A percentile compares a stretch with the other conserved stretches of the same genome.
phyloP scores from a whole-genome alignment of 139 green algal species.

The Picochlorum costavermella region DNA sequence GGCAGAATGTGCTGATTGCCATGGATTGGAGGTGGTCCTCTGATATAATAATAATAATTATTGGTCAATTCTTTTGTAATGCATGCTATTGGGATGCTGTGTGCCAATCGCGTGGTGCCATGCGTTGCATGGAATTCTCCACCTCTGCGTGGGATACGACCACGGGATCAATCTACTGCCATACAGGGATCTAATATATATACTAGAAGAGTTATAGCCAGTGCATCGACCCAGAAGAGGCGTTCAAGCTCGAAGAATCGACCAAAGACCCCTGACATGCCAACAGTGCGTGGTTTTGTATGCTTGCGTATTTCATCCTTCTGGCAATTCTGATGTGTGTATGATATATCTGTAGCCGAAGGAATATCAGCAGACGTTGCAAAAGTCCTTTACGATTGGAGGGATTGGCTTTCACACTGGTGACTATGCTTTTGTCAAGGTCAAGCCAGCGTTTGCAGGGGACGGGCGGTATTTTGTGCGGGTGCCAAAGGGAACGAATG shows the following conservation, averaged over 20 bases:
- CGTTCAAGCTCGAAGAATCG: too few species aligned
- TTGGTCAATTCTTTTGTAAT: not conserved
- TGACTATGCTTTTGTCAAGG: constrained; percentile 57
- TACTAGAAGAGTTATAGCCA: too few species aligned
- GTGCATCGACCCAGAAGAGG: too few species aligned
- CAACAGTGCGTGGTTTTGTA: too few species aligned
- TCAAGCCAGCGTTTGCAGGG: constrained; percentile 63
- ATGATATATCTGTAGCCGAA: constrained; percentile 14
- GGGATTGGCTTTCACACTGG: constrained; percentile 69
- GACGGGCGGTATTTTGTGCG: constrained; percentile 82
- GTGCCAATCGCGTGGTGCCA: too few species aligned
- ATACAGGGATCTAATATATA: too few species aligned
- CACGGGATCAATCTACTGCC: too few species aligned
- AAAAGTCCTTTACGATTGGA: constrained; percentile 59
- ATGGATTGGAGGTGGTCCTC: not conserved
- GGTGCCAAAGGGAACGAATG: constrained; percentile 38
- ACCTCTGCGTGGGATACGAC: too few species aligned
- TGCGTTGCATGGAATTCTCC: too few species aligned
- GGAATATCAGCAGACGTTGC: constrained; percentile 65
- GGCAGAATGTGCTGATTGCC: not conserved
- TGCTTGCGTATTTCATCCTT: too few species aligned
- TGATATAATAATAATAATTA: not conserved
- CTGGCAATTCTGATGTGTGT: too few species aligned
- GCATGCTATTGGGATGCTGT: not conserved
- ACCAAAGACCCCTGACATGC: too few species aligned